Conservation (phyloP, 169 alveolate species). For the Eimeria maxima region DNA sequence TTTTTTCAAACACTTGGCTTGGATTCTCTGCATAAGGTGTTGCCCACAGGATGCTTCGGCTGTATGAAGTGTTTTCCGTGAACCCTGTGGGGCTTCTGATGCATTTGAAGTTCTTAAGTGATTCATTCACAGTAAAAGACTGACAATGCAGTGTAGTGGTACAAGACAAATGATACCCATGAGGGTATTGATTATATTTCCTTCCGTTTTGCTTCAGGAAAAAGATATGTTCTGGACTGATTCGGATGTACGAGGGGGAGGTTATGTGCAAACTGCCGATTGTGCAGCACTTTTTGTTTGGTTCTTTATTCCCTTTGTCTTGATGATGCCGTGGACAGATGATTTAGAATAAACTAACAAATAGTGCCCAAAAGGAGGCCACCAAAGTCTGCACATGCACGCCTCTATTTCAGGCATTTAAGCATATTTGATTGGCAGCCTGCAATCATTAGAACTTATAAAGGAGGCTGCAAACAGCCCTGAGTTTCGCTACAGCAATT, state of each 20-base stretch:
- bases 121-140: too few relatives aligned
- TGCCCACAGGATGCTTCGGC: neutral
- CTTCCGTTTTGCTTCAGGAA: constrained; percentile 74
- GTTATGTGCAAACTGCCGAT: constrained; percentile 83
- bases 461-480: neutral
- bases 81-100: too few relatives aligned
- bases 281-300: constrained; percentile 85
- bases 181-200: neutral
- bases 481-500: neutral
- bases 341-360: neutral
- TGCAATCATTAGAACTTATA: neutral
- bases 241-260: constrained; percentile 85
- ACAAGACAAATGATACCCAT: too few relatives aligned
- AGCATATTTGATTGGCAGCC: neutral
- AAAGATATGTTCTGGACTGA: constrained; percentile 79
- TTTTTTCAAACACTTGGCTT: neutral
- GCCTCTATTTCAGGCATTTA: neutral
- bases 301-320: constrained; percentile 71
- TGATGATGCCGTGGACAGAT: neutral
- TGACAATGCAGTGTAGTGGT: too few relatives aligned
- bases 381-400: neutral
- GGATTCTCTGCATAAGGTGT: too few relatives aligned
- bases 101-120: neutral
- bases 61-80: neutral
- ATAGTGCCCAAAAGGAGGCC: neutral